A percentile compares a stretch with the other conserved stretches of the same genome.
phyloP scores from a whole-genome alignment of 2,329 filamentous ascomycete genomes.

The Alternaria conjuncta region DNA sequence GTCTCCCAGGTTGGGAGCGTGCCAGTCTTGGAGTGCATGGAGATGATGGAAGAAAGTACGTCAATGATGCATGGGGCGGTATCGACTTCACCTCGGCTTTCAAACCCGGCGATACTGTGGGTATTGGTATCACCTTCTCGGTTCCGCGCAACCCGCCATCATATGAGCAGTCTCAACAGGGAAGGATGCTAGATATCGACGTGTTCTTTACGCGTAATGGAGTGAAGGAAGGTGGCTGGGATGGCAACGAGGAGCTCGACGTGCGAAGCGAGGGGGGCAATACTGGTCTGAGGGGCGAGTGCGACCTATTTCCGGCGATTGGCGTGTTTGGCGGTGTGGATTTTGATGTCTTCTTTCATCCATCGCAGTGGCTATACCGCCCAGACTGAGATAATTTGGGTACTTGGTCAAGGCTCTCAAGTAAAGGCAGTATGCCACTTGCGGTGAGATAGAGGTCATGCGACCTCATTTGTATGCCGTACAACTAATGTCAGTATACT shows the following conservation, averaged over 20 bases:
- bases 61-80: conserved; percentile 78
- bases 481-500: neutral
- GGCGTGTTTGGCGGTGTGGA: conserved; percentile 73
- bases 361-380: conserved; percentile 63
- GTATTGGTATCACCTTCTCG: conserved; percentile 72
- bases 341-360: conserved; percentile 71
- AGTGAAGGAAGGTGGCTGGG: conserved; percentile 66
- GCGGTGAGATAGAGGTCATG: neutral
- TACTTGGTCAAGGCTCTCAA: neutral
- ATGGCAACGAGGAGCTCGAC: conserved; percentile 77
- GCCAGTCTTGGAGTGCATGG: conserved; percentile 77
- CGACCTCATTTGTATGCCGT: neutral
- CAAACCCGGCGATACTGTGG: conserved; percentile 68
- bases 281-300: conserved; percentile 71
- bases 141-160: conserved; percentile 47
- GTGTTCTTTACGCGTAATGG: conserved; percentile 77
- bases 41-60: conserved; percentile 77
- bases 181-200: conserved; percentile 56
- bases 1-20: conserved; percentile 82
- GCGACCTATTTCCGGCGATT: conserved; percentile 74
- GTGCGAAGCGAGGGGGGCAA: conserved; percentile 66
- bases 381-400: conserved; percentile 20
- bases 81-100: conserved; percentile 71
- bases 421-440: neutral
- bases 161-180: conserved; percentile 36